These are phyloP conservation scores for Rubus parviflorus DNA, from an alignment of 306 rosid species.

Conservation along the genomic window DNA sequence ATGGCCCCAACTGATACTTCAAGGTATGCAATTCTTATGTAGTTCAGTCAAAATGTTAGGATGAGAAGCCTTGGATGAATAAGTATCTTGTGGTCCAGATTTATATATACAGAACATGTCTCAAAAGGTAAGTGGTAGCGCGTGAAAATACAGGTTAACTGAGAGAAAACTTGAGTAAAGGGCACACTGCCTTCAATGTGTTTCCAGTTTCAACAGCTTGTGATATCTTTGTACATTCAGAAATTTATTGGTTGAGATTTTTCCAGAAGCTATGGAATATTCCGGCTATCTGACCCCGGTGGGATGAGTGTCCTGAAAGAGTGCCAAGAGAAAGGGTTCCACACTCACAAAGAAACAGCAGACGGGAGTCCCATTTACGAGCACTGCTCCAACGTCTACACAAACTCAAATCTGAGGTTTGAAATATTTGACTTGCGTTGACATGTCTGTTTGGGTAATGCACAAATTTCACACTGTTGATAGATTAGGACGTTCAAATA, in stretches of 20 bases:
- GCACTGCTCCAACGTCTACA: slow-evolving; percentile 70
- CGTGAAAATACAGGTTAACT: not conserved
- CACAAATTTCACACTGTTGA: not conserved
- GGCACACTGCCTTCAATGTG: not conserved
- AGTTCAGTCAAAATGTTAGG: not conserved
- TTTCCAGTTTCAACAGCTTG: not conserved
- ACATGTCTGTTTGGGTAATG: slow-evolving; percentile 11
- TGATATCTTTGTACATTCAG: not conserved
- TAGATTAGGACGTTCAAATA: not conserved
- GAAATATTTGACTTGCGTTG: slow-evolving; percentile 80
- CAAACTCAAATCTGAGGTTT: slow-evolving; percentile 70
- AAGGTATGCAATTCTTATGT: slow-evolving; percentile 37
- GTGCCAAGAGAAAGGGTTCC: slow-evolving; percentile 67
- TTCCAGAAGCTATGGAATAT: slow-evolving; percentile 66
- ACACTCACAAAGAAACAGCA: slow-evolving; percentile 58
- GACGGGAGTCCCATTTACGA: slow-evolving; percentile 62
- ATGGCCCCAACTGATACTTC: slow-evolving; percentile 73
- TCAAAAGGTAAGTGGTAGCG: not conserved
- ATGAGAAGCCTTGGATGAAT: not conserved
- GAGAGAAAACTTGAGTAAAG: not conserved
- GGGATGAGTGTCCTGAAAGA: slow-evolving; percentile 62
- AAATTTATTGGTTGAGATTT: not conserved
- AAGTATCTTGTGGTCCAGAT: not conserved
- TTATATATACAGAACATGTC: not conserved
- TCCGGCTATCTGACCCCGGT: slow-evolving; percentile 66